Base-by-base conservation (phyloP, 306 rosid genomes). In the Dalbergia oliveri region DNA sequence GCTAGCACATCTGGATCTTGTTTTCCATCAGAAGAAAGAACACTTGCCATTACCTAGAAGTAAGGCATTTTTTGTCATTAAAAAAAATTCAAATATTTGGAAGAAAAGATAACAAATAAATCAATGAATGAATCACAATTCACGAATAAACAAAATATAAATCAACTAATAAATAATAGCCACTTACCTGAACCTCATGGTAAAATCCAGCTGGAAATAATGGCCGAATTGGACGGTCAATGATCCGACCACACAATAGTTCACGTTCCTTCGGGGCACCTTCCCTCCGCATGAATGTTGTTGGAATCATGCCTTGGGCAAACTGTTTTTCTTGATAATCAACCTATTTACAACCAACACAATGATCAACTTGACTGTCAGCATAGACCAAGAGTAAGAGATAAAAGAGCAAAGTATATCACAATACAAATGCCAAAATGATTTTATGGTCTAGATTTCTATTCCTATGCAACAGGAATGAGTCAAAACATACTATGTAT, bases 241-340 rank as follows among this genome's bases (percentile, higher is more conserved):
- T 93, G 61, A 95, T 76, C 69, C 98, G 89, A 78, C 90, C 99
- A 69, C 98, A 93, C 84, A 95, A 69, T 34, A 95, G 93, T 69
- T 95, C 99, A 4, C 98, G 98, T 72, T 95, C 99, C 87, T 83
- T 95, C 5, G 99, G 99, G 51, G 98, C 94, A 66, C 99, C 99
- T 84, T 95, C 97, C 73, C 99, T 90, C 43, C 98, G 75, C 97
- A 86, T 90, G 88, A 72, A 93, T 10, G 97, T 85, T 33, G 76
- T 67, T 18, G 99, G 99, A 86, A 95, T 95, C 65, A 87, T 80
- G 34, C 99, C 98, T 87, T 88, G 99, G 14, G 97, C 94, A 51
- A 89, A 95, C 69, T 91, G 97, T 85, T 93, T 95, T 85, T 93
- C 99, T 87, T 90, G 97, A 87, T 95, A 95, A 83, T 91, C 99